Conservation (phyloP, 192 early-diverging fungal genomes). For the Chytriomyces hyalinus region DNA sequence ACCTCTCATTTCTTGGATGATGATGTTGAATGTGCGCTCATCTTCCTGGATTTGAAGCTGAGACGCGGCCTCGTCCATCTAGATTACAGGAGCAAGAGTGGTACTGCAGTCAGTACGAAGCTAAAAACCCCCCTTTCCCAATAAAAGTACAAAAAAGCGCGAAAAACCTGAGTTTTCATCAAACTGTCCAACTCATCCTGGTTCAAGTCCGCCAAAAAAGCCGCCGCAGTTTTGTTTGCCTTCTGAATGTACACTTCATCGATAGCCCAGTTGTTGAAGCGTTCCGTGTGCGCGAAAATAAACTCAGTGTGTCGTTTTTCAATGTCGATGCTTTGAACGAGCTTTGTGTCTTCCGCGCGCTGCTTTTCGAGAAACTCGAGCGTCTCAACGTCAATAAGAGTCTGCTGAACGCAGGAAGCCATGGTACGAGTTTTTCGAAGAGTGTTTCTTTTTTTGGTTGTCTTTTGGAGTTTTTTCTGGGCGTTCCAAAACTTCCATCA, state of each 20-base stretch:
- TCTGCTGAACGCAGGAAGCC: neutral
- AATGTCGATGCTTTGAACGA: neutral
- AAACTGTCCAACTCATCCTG: neutral
- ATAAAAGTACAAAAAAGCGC: too few species aligned
- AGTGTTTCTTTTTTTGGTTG: slow-evolving; percentile 30
- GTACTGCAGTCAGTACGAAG: too few species aligned
- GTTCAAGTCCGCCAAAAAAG: neutral
- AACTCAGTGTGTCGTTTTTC: neutral
- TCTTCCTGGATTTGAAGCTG: neutral
- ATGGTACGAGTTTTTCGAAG: neutral
- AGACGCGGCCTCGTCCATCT: neutral
- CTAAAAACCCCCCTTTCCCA: too few species aligned
- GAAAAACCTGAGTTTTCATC: neutral
- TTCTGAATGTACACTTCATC: slow-evolving; percentile 1
- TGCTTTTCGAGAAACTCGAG: neutral
- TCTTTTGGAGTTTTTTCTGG: neutral
- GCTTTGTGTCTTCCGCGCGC: neutral
- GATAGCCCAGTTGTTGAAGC: neutral
- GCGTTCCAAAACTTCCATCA: too few species aligned
- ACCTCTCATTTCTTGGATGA: neutral
- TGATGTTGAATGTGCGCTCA: neutral
- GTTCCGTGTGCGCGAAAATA: neutral
- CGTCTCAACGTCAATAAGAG: neutral
- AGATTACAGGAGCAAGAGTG: neutral
- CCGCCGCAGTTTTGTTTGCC: neutral